A percentile compares a stretch with the other conserved stretches of the same genome.
phyloP scores from a whole-genome alignment of 805 yeast genomes.

The Candida alai region DNA sequence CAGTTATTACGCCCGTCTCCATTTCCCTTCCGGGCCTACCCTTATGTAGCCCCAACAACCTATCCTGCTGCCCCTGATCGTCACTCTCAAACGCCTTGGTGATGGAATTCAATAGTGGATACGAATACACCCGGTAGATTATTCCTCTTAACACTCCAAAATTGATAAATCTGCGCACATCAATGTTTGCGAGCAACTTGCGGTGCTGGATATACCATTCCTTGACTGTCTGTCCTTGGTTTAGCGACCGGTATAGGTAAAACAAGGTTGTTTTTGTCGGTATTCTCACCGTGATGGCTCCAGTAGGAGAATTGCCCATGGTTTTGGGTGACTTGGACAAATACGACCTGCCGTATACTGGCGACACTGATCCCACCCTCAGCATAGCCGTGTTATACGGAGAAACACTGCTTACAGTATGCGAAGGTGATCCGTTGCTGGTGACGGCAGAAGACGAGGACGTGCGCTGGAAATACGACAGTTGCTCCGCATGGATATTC shows the following conservation, averaged over 20 bases:
- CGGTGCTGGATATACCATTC: constrained; percentile 78
- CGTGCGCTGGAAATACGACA: constrained; percentile 28
- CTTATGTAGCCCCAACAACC: constrained; percentile 3
- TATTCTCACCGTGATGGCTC: constrained; percentile 20
- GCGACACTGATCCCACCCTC: constrained; percentile 5
- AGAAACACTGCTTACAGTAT: constrained; percentile 2
- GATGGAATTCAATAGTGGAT: constrained; percentile 54
- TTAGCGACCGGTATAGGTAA: constrained; percentile 69
- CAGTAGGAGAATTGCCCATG: constrained; percentile 5
- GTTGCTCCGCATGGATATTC: constrained; percentile 12
- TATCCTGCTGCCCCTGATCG: constrained; percentile 8
- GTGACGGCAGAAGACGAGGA: constrained; percentile 6
- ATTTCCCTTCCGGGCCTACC: constrained; percentile 3
- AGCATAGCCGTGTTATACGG: constrained; percentile 1
- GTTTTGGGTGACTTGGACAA: constrained; percentile 9
- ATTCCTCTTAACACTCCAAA: constrained; percentile 84
- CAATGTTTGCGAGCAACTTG: constrained; percentile 58
- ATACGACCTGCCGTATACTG: constrained; percentile 12
- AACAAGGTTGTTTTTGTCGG: constrained; percentile 69
- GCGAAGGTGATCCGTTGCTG: constrained; percentile 5
- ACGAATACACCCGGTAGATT: constrained; percentile 75
- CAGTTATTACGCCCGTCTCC: constrained; percentile 5
- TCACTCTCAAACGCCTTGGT: constrained; percentile 34
- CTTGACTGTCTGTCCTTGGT: constrained; percentile 70
- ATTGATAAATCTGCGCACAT: constrained; percentile 76